These are phyloP conservation scores for Mortierella sp. DNA, from an alignment of 371 early-diverging fungal species.

Conservation along the genomic window DNA sequence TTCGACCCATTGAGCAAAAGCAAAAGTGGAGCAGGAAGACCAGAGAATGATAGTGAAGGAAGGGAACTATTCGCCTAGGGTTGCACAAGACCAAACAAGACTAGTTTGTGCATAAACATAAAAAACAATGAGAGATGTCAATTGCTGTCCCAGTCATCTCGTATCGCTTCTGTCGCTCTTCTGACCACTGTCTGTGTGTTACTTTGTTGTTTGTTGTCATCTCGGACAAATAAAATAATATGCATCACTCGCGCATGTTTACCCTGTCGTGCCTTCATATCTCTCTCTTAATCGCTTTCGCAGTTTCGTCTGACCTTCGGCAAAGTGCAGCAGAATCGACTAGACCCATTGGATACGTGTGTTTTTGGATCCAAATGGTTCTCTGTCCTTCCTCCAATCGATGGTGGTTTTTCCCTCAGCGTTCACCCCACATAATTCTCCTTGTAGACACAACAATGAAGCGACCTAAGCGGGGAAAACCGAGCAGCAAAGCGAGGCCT, in stretches of 20 bases:
- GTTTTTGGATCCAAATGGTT: not conserved
- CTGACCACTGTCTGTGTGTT: not conserved
- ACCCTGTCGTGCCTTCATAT: not conserved
- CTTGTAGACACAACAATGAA: not conserved
- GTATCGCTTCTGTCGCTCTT: not conserved
- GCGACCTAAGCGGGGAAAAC: not conserved
- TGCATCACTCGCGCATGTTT: not conserved
- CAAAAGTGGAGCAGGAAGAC: not conserved
- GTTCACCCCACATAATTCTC: not conserved
- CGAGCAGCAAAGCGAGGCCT: not conserved
- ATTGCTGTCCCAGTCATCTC: not conserved
- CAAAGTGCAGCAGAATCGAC: not conserved
- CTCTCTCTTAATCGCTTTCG: not conserved
- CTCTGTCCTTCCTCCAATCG: not conserved
- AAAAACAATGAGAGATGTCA: not conserved
- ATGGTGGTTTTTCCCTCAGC: not conserved
- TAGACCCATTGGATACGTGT: not conserved
- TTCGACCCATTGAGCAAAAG: not conserved
- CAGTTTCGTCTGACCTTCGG: conserved; percentile 1
- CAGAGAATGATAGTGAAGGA: not conserved
- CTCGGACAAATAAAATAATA: not conserved
- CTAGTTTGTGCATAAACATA: not conserved
- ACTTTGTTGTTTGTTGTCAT: not conserved
- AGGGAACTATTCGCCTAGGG: not conserved
- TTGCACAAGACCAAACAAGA: not conserved